A percentile compares a stretch with the other conserved stretches of the same genome.
These are phyloP conservation scores for Cryptosporidium ryanae DNA, from an alignment of 169 alveolate species.

Conservation along the genomic window DNA sequence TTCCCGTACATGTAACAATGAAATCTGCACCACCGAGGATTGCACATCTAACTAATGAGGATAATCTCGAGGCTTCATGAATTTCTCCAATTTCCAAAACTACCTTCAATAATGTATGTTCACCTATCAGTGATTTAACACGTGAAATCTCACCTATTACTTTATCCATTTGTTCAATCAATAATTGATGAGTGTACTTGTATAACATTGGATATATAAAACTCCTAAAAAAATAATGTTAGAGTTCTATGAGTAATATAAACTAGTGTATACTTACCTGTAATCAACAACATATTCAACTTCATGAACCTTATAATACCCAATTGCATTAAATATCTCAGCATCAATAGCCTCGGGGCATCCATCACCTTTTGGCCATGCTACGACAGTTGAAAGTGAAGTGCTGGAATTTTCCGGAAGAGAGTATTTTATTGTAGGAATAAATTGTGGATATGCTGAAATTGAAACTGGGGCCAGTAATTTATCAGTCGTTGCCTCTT, in stretches of 20 bases:
- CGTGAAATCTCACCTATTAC: constrained; percentile 55
- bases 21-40: constrained; percentile 73
- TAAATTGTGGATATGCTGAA: constrained; percentile 67
- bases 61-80: constrained; percentile 50
- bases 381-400: constrained; percentile 64
- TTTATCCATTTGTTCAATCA: constrained; percentile 65
- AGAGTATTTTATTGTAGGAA: constrained; percentile 55
- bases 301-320: constrained; percentile 70
- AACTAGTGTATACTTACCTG: constrained; percentile 33
- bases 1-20: constrained; percentile 70
- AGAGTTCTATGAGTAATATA: neutral
- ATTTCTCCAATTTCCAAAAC: constrained; percentile 71
- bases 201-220: constrained; percentile 70
- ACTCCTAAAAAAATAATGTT: constrained; percentile 23
- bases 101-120: constrained; percentile 49
- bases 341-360: constrained; percentile 71
- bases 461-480: constrained; percentile 63
- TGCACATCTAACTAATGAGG: constrained; percentile 70
- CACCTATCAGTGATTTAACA: constrained; percentile 48
- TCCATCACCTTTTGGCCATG: constrained; percentile 76
- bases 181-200: constrained; percentile 50
- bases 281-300: constrained; percentile 71
- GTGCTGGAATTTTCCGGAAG: constrained; percentile 26
- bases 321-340: constrained; percentile 62
- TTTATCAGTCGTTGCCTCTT: constrained; percentile 52